Evolutionary conservation across 1,284 basidiomycete species (phyloP).

Genomic region (Malassezia arunalokei): DNA sequence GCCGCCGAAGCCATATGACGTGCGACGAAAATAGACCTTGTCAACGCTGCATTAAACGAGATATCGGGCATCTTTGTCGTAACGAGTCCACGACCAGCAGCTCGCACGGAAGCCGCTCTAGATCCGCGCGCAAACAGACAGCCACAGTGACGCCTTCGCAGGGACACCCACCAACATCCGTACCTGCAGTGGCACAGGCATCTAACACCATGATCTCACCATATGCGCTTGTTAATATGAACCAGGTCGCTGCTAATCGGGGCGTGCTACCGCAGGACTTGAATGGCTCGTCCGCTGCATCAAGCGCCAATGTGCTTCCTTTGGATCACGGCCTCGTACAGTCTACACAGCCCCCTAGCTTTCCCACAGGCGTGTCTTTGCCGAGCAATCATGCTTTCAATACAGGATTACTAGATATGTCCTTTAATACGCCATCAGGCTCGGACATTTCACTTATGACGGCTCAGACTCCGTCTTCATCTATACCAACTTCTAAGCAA

Average conservation of each 20-base stretch:
- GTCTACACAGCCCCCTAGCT: neutral
- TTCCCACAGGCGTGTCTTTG: neutral
- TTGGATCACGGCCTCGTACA: neutral
- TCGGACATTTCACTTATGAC: neutral
- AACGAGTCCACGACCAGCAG: slow-evolving; percentile 23
- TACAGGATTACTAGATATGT: neutral
- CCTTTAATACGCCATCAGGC: neutral
- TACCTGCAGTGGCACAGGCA: neutral
- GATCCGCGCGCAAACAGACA: neutral
- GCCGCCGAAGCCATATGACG: slow-evolving; percentile 67
- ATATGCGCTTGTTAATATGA: neutral
- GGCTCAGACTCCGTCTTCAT: neutral
- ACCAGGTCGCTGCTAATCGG: neutral
- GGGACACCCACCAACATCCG: no score
- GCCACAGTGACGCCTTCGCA: neutral
- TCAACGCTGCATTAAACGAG: slow-evolving; percentile 48
- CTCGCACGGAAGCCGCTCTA: neutral
- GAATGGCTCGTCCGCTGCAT: neutral
- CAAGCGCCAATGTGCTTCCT: neutral
- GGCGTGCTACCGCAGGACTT: neutral
- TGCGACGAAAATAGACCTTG: slow-evolving; percentile 48
- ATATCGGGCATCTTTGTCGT: slow-evolving; percentile 48
- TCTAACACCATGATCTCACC: slow-evolving; percentile 3
- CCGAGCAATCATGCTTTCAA: neutral
- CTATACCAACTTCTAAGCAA: neutral